These are phyloP conservation scores for Zymoseptoria ardabiliae DNA, from an alignment of 2,329 filamentous ascomycete genomes.

Conservation along the genomic window DNA sequence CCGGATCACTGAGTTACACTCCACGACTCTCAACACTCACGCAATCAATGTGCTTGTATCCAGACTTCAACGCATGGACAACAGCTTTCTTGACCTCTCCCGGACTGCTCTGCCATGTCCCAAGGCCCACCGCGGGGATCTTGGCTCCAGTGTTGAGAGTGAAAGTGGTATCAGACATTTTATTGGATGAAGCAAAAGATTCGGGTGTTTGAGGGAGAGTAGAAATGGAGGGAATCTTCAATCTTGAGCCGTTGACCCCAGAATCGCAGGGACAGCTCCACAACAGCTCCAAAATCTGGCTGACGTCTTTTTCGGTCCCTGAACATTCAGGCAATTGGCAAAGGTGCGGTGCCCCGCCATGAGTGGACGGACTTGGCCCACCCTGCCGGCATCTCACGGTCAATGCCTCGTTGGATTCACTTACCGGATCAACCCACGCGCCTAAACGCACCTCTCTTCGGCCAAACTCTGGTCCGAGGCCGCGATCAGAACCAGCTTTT, in stretches of 20 bases:
- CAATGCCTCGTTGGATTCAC: background rate
- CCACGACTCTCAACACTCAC: background rate
- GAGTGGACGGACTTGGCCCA: background rate
- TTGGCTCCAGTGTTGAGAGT: slow-evolving; percentile 34
- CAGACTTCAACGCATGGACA: slow-evolving; percentile 40
- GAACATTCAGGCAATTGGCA: background rate
- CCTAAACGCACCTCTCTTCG: background rate
- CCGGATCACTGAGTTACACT: too few species aligned
- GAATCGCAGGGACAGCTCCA: background rate
- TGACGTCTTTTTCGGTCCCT: background rate
- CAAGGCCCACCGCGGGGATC: slow-evolving; percentile 33
- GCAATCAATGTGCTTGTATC: slow-evolving; percentile 56
- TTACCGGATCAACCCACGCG: background rate
- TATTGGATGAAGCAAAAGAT: slow-evolving; percentile 22
- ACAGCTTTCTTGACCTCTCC: slow-evolving; percentile 44
- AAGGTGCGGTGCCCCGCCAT: background rate
- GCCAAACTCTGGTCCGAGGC: too few species aligned
- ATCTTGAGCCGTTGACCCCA: background rate
- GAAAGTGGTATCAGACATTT: slow-evolving; percentile 24
- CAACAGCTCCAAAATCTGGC: background rate
- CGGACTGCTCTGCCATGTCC: slow-evolving; percentile 35
- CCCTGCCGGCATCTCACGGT: background rate
- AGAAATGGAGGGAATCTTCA: background rate
- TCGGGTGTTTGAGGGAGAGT: background rate
- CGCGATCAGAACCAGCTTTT: too few species aligned